These are phyloP conservation scores for Cercophora samala DNA, from an alignment of 495 filamentous ascomycete genomes.

Conservation along the genomic window DNA sequence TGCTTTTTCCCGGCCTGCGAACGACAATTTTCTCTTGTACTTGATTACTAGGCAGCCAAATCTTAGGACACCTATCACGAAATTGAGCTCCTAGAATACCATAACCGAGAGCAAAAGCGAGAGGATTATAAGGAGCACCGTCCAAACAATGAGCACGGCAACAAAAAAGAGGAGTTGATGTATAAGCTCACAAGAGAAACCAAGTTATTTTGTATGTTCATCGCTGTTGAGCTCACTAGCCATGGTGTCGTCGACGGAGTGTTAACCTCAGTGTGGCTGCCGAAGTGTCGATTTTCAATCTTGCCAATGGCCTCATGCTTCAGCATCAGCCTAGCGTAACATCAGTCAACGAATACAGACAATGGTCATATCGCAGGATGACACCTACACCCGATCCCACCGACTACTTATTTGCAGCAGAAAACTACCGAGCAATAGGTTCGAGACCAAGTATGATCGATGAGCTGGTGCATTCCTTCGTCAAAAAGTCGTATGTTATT, in stretches of 20 bases:
- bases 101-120: neutral
- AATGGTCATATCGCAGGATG: neutral
- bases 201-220: neutral
- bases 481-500: neutral
- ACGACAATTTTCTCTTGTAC: neutral
- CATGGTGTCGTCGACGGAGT: too few species aligned
- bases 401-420: neutral
- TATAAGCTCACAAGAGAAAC: neutral
- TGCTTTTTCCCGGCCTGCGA: neutral
- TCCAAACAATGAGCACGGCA: neutral
- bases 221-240: too few species aligned
- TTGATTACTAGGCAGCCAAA: neutral
- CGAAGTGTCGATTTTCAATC: slow-evolving; percentile 1
- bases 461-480: neutral
- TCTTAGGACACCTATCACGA: neutral
- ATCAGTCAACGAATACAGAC: neutral
- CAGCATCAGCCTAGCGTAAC: neutral
- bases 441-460: slow-evolving; percentile 1
- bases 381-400: neutral
- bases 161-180: neutral
- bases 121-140: neutral
- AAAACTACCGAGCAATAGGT: neutral
- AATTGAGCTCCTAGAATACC: neutral
- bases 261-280: too few species aligned
- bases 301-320: neutral